Base-by-base conservation (phyloP, 257 asterid species). In the Rubia yunnanensis region DNA sequence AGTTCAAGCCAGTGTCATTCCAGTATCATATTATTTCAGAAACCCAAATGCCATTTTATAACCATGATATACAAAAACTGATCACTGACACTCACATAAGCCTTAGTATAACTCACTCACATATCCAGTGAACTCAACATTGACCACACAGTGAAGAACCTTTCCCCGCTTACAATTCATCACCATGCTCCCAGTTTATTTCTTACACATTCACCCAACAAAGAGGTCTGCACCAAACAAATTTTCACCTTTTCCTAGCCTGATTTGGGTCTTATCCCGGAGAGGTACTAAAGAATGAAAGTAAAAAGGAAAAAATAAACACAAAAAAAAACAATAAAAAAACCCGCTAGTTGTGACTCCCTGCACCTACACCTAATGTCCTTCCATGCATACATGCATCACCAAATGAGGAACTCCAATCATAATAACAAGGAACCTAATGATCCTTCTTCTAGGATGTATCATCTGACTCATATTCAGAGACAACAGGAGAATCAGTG, bases 401-500 rank as follows among this genome's bases (percentile, higher is more conserved):
- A 67, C 60, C 80, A 54, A 38, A 56, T 77, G 73, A 41, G 58
- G 68, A 68, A 54, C 69, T 75, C 72, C 75, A 56, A 39, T 61
- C 56, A 66, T 63, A 39, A n/a, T 48, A 66, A 65, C 60, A 44
- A 48, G 70, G 58, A 66, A 72, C 60, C 68, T 59, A 74, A 39
- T 75, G 72, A 52, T 59, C 52, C 55, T 70, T 39, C 75, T 81
- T 72, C 14, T 79, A 74, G 31, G 83, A 73, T 6, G 85, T 50
- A 73, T 46, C 44, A 69, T 69, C 83, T 30, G 73, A 66, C 72
- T 88, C 96, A 7, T 80, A 86, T 39, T 86, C 92, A 22, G 95
- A 86, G n/a, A 82, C 53, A 49, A 66, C 84, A 30, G 95, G 88
- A 66, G 92, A 74, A 79, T 84, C 82, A 39, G 88, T 67, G 28